These are phyloP conservation scores for Elsinoe australis DNA, from an alignment of 2,329 filamentous ascomycete species.

Conservation along the genomic window DNA sequence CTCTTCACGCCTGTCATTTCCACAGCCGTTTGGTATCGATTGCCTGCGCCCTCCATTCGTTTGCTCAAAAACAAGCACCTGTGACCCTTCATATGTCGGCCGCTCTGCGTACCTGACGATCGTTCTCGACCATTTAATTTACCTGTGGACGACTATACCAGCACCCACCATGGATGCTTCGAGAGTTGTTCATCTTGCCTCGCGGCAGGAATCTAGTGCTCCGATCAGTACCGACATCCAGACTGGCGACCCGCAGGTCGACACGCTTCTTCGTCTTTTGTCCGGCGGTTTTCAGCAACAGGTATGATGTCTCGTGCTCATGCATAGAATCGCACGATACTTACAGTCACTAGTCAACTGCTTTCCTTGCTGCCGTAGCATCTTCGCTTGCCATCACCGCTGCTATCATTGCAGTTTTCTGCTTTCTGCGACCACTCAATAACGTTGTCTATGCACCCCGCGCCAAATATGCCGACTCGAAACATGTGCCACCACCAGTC, in stretches of 20 bases:
- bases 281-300: neutral
- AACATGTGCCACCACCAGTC: constrained; percentile 78
- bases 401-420: constrained; percentile 73
- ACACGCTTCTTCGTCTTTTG: constrained; percentile 5
- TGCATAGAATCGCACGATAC: no score
- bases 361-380: constrained; percentile 70
- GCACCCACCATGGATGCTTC: constrained; percentile 11
- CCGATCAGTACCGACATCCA: neutral
- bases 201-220: constrained; percentile 1
- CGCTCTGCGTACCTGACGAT: neutral
- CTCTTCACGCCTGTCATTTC: constrained; percentile 13
- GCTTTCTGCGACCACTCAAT: constrained; percentile 82
- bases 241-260: constrained; percentile 13
- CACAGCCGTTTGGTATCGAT: constrained; percentile 13
- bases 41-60: constrained; percentile 5
- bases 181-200: constrained; percentile 1
- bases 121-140: neutral
- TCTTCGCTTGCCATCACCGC: constrained; percentile 70
- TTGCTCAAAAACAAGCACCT: neutral
- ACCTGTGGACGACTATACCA: no score
- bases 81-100: neutral
- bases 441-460: constrained; percentile 90
- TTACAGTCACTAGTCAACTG: constrained; percentile 47
- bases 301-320: neutral
- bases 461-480: constrained; percentile 83